Evolutionary conservation across 352 stramenopile species (phyloP).

Genomic region (Pythium phragmiticola): DNA sequence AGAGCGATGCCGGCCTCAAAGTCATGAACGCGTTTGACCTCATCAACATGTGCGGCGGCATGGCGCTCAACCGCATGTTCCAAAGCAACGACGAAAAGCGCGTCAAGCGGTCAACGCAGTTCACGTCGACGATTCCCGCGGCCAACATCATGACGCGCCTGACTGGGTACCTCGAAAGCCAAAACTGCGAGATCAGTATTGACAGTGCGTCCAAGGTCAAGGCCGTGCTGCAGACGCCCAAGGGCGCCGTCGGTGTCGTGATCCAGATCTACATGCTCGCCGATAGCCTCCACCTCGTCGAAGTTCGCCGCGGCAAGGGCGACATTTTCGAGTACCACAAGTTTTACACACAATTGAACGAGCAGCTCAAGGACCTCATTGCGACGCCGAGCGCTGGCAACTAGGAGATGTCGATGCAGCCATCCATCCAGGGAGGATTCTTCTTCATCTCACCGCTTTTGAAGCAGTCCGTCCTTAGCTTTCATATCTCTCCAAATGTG

Average conservation of each 20-base stretch:
- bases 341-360: constrained; percentile 88
- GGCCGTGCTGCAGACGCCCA: constrained; percentile 80
- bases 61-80: constrained; percentile 90
- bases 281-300: constrained; percentile 82
- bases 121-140: constrained; percentile 81
- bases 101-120: constrained; percentile 84
- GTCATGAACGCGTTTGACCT: constrained; percentile 92
- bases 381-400: constrained; percentile 27
- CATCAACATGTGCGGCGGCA: constrained; percentile 92
- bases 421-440: not conserved
- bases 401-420: constrained; percentile 4
- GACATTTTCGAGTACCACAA: constrained; percentile 92
- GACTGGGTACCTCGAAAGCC: constrained; percentile 71
- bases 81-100: constrained; percentile 86
- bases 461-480: not conserved
- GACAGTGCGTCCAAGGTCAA: constrained; percentile 84
- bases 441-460: not conserved
- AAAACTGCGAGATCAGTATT: constrained; percentile 79
- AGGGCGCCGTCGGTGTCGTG: constrained; percentile 86
- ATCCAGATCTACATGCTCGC: constrained; percentile 90
- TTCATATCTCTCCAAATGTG: not conserved
- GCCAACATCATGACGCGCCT: constrained; percentile 76
- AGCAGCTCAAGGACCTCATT: constrained; percentile 87
- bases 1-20: constrained; percentile 65
- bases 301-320: constrained; percentile 87